Evolutionary conservation across 2,329 filamentous ascomycete genomes (phyloP), one percentile per base, ranked within the genome.

Genomic region (Geosmithia flava): DNA sequence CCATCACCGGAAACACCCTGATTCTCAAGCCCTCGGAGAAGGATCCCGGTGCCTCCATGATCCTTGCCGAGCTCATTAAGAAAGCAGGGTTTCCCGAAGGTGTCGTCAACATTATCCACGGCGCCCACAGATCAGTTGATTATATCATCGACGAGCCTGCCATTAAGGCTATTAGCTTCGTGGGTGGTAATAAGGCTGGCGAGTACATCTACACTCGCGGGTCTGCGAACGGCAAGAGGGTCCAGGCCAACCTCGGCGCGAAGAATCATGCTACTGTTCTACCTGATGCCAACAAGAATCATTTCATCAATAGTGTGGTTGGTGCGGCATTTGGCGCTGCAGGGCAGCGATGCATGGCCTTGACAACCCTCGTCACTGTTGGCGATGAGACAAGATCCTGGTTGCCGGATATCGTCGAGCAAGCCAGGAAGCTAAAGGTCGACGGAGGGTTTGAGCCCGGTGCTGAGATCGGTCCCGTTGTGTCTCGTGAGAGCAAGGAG

Each of bases 251-350:
- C 68, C 69, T 93, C 52, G 87, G 87, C 41, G 87, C 87, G 55
- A 93, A 93, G 77, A 93, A 93, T 74, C 87, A 93, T 64, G 86
- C 86, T 27, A 84, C 85, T 47, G 81, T 93, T 29, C 76, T 91
- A 51, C 87, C 87, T 17, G 87, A 93, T 70, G 85, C 82, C 71
- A 90, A 93, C 73, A 91, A 89, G 77, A 90, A 93, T 71, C 85
- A 90, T 58, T 87, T 88, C 55, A 70, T 93, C 58, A 93, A 91
- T 68, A 83, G 85, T 42, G 86, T 93, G 54, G 78, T 86, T 5
- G 87, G 87, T 54, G 87, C 87, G 30, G 87, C 87, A 19, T 93
- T 93, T 56, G 87, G 87, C 54, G 87, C 87, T 53, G 87, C 87
- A 20, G 87, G 87, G 39, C 87, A 93, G 71, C 75, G 87, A 52